A percentile compares a stretch with the other conserved stretches of the same genome.
phyloP scores from a whole-genome alignment of 106 monocot species.

The Dendrobium chrysotoxum region DNA sequence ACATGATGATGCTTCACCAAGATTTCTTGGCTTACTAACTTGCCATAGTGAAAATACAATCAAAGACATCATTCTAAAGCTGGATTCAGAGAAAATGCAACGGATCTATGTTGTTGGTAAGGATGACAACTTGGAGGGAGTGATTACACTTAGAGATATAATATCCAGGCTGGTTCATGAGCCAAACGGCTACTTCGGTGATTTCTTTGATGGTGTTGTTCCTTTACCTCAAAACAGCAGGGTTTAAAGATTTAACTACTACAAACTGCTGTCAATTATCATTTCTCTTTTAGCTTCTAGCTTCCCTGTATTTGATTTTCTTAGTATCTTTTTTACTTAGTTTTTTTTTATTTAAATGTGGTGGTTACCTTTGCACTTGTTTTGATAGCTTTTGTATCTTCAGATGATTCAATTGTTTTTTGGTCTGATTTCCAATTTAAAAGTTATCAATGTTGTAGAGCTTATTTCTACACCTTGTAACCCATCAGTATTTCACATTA shows the following conservation, averaged over 20 bases:
- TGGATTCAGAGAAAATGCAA: conserved; percentile 61
- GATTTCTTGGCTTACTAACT: conserved; percentile 41
- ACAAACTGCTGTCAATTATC: not conserved
- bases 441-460: too few relatives aligned
- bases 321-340: too few relatives aligned
- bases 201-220: conserved; percentile 94
- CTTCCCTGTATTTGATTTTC: not conserved
- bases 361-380: too few relatives aligned
- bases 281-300: not conserved
- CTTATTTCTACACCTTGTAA: too few relatives aligned
- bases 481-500: too few relatives aligned
- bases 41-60: conserved; percentile 59
- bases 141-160: conserved; percentile 87
- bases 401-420: too few relatives aligned
- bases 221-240: conserved; percentile 71
- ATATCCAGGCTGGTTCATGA: conserved; percentile 90
- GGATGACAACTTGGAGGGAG: conserved; percentile 57
- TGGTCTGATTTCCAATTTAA: too few relatives aligned
- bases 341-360: too few relatives aligned
- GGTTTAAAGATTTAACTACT: conserved; percentile 21
- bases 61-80: conserved; percentile 67
- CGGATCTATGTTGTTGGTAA: conserved; percentile 68
- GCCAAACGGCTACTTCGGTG: conserved; percentile 86
- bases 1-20: conserved; percentile 28
- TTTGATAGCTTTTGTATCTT: too few relatives aligned